phyloP scores from a whole-genome alignment of 176 grass and related monocot genomes.

The Oryza officinalis region DNA sequence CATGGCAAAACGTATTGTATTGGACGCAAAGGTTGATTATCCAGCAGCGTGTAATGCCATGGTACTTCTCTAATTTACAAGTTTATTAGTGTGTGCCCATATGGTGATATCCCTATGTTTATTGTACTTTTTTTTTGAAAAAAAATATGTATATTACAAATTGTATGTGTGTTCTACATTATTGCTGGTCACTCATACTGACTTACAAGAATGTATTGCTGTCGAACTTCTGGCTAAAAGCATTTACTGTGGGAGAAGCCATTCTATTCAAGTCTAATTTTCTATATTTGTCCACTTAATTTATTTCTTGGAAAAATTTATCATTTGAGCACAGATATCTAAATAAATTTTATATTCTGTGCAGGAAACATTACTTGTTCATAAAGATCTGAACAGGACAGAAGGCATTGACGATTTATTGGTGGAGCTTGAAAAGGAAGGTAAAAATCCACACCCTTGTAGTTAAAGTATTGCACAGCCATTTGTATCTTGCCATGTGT shows the following conservation, averaged over 20 bases:
- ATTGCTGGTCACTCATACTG: neutral
- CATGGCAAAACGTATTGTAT: slow-evolving; percentile 89
- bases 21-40: slow-evolving; percentile 96
- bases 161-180: neutral
- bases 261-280: neutral
- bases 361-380: slow-evolving; percentile 96
- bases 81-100: neutral
- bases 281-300: neutral
- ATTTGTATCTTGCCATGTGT: neutral
- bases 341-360: slow-evolving; percentile 21
- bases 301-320: neutral
- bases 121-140: neutral
- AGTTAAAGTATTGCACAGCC: neutral
- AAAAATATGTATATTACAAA: neutral
- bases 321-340: neutral
- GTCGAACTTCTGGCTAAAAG: neutral
- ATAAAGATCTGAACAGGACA: slow-evolving; percentile 80
- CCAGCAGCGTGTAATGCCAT: slow-evolving; percentile 98
- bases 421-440: slow-evolving; percentile 78
- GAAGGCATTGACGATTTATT: slow-evolving; percentile 80
- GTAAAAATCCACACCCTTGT: slow-evolving; percentile 29
- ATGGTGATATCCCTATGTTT: neutral
- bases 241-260: neutral
- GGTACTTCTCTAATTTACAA: slow-evolving; percentile 53
- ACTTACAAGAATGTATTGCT: neutral